Percentiles rank a stretch among this genome's conserved stretches.
Evolutionary conservation across 179 eudicot genomes (phyloP).

Genomic region (Silene coronaria): DNA sequence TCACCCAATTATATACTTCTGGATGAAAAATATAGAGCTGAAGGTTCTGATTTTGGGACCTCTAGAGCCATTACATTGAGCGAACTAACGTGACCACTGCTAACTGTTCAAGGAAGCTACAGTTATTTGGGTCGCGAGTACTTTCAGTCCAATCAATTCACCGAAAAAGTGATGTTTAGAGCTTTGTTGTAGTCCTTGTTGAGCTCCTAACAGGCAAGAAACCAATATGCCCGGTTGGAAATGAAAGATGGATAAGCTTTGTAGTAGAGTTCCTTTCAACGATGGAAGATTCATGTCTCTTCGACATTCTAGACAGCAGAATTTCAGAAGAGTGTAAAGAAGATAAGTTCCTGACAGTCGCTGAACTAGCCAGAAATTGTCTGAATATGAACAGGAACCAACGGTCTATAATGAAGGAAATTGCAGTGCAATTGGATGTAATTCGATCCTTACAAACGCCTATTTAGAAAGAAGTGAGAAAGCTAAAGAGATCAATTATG

Average conservation of each 20-base stretch:
- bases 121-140: no score
- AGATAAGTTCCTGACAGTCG: constrained; percentile 19
- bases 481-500: neutral
- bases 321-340: constrained; percentile 10
- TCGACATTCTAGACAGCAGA: constrained; percentile 18
- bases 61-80: no score
- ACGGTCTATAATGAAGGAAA: constrained; percentile 27
- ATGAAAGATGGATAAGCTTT: constrained; percentile 29
- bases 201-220: constrained; percentile 35
- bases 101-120: no score
- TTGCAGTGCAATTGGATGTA: neutral
- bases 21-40: no score
- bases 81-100: no score
- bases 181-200: constrained; percentile 32
- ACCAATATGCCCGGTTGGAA: constrained; percentile 16
- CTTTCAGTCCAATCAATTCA: no score
- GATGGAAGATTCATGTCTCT: constrained; percentile 19
- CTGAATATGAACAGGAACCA: constrained; percentile 26
- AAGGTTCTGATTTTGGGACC: no score
- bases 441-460: constrained; percentile 11
- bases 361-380: constrained; percentile 29
- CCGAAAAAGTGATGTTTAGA: neutral
- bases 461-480: neutral
- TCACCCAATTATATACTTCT: no score
- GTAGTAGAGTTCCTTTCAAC: constrained; percentile 23